Base-by-base conservation (phyloP, 176 grass and related monocot species). In the Carex myosuroides region DNA sequence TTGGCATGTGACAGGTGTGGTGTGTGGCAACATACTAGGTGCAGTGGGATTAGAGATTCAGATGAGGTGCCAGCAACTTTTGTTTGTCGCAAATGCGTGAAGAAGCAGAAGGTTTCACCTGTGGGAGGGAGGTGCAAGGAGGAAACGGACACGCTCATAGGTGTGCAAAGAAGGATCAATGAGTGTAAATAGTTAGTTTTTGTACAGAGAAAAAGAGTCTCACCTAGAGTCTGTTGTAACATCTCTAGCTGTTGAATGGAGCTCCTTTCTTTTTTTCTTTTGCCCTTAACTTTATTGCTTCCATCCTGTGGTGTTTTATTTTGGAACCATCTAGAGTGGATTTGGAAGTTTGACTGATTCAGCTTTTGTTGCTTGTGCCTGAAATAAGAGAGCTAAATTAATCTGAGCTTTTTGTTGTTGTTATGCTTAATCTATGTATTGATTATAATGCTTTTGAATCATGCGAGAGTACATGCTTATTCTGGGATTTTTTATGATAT, bases 11-110 rank as follows among this genome's bases (percentile, higher is more conserved):
- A 98, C 55, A 42, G 73, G 8, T 98, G 96, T 81, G 96, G 93
- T 59, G 89, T 93, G 24, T 98, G 96, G 96, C 96, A 98, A 82
- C 96, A 98, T 68, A 98, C 93, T 13, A 98, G 96, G 60, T 98
- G 96, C 55, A 90, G 88, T 2, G 93, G 96, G 11, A 92, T 98
- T 50, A 91, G 79, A 30, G 96, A 98, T 89, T 86, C 81, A 75
- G 93, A 98, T 12, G 93, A 98, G 26, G 93, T 92, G 20, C 96
- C 96, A 42, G 88, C 84, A 24, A 94, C 86, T 30, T 98, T 93
- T 87, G 85, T 93, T 46, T 98, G 96, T 86, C 74, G 60, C 70
- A 93, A 91, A 65, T 98, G 96, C 72, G 30, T 20, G 0, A 83
- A 66, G 44, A 68, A 83, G 60, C 60, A 67, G 85, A 85, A 90